Evolutionary conservation across 176 grass and related monocot species (phyloP), one percentile per base, ranked within the genome.

Genomic region (Juncus effusus): DNA sequence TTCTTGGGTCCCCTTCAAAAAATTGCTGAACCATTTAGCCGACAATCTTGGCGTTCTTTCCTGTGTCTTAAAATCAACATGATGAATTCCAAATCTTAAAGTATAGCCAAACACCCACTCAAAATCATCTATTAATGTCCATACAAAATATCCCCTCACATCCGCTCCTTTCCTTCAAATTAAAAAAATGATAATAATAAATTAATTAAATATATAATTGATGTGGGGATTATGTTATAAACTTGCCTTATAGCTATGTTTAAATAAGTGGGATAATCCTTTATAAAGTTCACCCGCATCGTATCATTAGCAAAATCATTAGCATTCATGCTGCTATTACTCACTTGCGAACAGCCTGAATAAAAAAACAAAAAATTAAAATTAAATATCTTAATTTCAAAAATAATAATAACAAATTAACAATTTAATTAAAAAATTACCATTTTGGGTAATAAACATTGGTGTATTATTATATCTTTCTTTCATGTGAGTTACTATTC

Each of bases 41-140:
- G 86, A 89, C 51, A 62, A 51, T 78, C 64, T 73, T 3, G 81
- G 78, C 39, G 16, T 81, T 75, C 81, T 78, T 61, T 75, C 59
- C 11, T 81, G 72, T 11, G 86, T 81, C 7, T 57, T 13, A 11
- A 77, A 85, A 58, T 89, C 53, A 4, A 89, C 81, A 4, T 85
- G 69, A 60, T 85, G 81, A 6, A 89, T 11, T 5, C 86, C 86
- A 4, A 51, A 89, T 6, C 44, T 76, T 7, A 78, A 0, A 38
- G 3, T 78, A 61, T 71, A 89, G 3, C 86, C 86, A 16, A 67
- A 81, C 4, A 0, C 0, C 86, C 86, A 89, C 58, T 89, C 81
- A 15, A 89, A 89, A 54, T 89, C 84, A 70, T 89, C 86, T 44
- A 89, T 7, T 7, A 89, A 19, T 5, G 65, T 70, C 86, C 82